A percentile compares a stretch with the other conserved stretches of the same genome.
phyloP scores from a whole-genome alignment of 202 grass and related monocot species.

The Cymbopogon flexuosus region DNA sequence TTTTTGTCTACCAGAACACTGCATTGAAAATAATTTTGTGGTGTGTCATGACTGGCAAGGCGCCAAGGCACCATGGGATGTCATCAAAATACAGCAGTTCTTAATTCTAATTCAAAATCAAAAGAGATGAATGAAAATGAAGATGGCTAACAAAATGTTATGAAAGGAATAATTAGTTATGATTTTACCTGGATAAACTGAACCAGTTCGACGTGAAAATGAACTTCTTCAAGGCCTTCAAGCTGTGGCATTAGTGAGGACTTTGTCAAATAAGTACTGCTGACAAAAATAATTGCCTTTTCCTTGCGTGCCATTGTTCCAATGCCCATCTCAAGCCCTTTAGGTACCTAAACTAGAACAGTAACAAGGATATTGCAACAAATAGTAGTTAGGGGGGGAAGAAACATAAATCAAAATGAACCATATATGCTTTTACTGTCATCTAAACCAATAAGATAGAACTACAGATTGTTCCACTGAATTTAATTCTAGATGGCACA shows the following conservation, averaged over 20 bases:
- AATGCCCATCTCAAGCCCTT: constrained; percentile 96
- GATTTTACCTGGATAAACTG: constrained; percentile 79
- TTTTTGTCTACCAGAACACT: no score
- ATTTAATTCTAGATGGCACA: neutral
- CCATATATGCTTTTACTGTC: neutral
- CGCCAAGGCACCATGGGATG: constrained; percentile 9
- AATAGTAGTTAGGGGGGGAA: constrained; percentile 14
- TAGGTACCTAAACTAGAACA: constrained; percentile 77
- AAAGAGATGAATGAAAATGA: neutral
- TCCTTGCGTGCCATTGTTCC: constrained; percentile 76
- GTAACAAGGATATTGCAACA: constrained; percentile 30
- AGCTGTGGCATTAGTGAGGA: constrained; percentile 67
- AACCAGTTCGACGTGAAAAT: constrained; percentile 83
- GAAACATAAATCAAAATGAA: constrained; percentile 9
- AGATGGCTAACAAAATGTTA: neutral
- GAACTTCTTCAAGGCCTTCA: constrained; percentile 71
- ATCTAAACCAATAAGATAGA: neutral
- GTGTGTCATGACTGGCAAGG: no score
- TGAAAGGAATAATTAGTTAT: constrained; percentile 14
- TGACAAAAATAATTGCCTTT: constrained; percentile 84
- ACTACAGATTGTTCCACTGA: neutral
- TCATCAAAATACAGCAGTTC: neutral
- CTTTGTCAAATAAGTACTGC: constrained; percentile 62
- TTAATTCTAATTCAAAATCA: constrained; percentile 1
- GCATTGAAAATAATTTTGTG: no score